phyloP scores from a whole-genome alignment of 805 yeast genomes.

The Wickerhamiella kazuoi region DNA sequence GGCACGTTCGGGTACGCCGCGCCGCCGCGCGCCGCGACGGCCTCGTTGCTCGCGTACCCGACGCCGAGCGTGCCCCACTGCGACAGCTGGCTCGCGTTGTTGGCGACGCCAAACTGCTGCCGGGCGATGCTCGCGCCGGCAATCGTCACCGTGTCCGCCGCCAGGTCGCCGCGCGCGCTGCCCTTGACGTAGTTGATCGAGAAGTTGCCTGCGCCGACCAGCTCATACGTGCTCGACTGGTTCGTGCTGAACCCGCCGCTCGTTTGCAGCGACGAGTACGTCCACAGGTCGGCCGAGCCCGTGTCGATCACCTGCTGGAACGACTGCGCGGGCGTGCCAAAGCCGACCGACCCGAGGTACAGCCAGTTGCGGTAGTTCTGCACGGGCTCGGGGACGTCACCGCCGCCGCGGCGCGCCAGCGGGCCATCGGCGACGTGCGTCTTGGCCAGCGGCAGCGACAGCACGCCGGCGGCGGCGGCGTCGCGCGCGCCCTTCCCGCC shows the following conservation, averaged over 20 bases:
- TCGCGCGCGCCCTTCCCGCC: no score
- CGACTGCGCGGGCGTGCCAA: slow-evolving; percentile 42
- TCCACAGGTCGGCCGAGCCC: slow-evolving; percentile 62
- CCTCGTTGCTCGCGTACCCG: slow-evolving; percentile 9
- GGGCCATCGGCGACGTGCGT: not conserved
- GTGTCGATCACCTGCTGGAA: slow-evolving; percentile 47
- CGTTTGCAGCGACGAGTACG: slow-evolving; percentile 29
- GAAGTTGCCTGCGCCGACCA: slow-evolving; percentile 2
- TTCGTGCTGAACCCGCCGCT: slow-evolving; percentile 10
- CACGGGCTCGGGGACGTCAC: not conserved
- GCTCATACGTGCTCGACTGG: slow-evolving; percentile 12
- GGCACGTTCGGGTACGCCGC: slow-evolving; percentile 14
- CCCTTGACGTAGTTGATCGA: slow-evolving; percentile 5
- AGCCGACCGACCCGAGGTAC: slow-evolving; percentile 7
- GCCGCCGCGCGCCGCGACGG: not conserved
- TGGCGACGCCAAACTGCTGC: slow-evolving; percentile 46
- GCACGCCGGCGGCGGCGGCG: no score
- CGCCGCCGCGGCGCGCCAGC: not conserved
- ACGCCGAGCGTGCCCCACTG: slow-evolving; percentile 18
- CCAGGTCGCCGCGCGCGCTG: slow-evolving; percentile 35
- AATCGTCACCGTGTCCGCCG: slow-evolving; percentile 40
- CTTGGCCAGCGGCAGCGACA: not conserved
- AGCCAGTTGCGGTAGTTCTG: not conserved
- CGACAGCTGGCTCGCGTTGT: slow-evolving; percentile 37
- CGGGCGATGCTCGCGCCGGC: slow-evolving; percentile 23